A percentile compares a stretch with the other conserved stretches of the same genome.
Conservation (phyloP, 352 stramenopile species). For the Aphanomyces astaci region DNA sequence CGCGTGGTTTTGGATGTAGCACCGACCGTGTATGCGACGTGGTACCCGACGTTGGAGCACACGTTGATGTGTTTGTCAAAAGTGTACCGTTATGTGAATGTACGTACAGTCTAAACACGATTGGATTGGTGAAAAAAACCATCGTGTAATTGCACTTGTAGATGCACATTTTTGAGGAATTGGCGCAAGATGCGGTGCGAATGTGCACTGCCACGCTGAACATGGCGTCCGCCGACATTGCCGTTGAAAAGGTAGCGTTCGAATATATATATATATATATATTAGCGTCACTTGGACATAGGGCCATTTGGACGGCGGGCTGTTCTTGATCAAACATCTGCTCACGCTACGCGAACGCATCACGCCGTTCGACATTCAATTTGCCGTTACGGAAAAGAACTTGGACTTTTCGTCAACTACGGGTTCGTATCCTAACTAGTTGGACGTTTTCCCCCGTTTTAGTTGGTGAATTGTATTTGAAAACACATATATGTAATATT, state of each 20-base stretch:
- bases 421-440: no score
- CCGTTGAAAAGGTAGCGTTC: conserved; percentile 24
- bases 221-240: conserved; percentile 62
- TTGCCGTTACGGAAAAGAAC: conserved; percentile 56
- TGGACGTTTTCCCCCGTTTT: no score
- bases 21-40: conserved; percentile 60
- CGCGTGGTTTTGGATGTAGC: conserved; percentile 27
- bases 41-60: conserved; percentile 76
- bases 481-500: no score
- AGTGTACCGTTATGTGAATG: conserved; percentile 77
- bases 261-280: no score
- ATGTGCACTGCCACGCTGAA: conserved; percentile 70
- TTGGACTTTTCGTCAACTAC: conserved; percentile 68
- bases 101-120: conserved; percentile 22
- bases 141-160: conserved; percentile 16
- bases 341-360: conserved; percentile 79
- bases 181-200: conserved; percentile 75
- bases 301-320: conserved; percentile 45
- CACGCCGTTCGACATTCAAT: conserved; percentile 78
- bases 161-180: conserved; percentile 81
- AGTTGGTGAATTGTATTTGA: no score
- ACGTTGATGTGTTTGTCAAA: conserved; percentile 81
- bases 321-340: conserved; percentile 78
- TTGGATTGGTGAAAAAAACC: background rate
- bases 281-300: no score